A percentile compares a stretch with the other conserved stretches of the same genome.
Evolutionary conservation across 257 asterid species (phyloP).

Genomic region (Solanum etuberosum): DNA sequence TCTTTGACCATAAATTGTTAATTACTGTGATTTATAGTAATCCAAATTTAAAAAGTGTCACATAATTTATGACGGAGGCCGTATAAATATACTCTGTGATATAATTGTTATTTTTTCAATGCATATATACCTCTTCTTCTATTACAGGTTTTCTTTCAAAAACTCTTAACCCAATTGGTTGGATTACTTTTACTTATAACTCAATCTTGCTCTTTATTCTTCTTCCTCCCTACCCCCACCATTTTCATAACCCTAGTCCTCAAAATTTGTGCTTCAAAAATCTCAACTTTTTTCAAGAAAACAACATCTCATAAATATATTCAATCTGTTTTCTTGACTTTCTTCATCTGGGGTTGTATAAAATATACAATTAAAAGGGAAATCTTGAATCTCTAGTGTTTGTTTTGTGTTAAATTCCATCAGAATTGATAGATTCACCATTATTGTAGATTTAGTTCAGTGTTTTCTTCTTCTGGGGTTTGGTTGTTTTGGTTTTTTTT

Average conservation of each 20-base stretch:
- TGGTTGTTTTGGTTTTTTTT: no score
- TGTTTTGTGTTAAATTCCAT: not conserved
- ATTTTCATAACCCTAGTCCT: constrained; percentile 7
- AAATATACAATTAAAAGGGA: not conserved
- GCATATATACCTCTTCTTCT: not conserved
- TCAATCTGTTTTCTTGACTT: not conserved
- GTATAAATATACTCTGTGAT: not conserved
- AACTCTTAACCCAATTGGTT: not conserved
- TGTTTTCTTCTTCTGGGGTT: not conserved
- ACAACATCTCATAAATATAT: not conserved
- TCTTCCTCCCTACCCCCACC: not conserved
- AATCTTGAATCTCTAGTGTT: not conserved
- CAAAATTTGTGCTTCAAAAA: not conserved
- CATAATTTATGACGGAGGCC: no score
- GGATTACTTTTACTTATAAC: constrained; percentile 29
- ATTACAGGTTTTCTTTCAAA: not conserved
- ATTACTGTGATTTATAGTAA: no score
- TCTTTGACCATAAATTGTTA: no score
- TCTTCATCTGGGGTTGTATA: not conserved
- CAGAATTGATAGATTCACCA: not conserved
- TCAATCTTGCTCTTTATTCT: constrained; percentile 18
- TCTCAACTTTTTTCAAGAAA: not conserved
- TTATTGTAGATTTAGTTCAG: not conserved
- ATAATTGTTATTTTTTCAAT: not conserved
- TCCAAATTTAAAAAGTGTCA: no score